These are phyloP conservation scores for Pleomassaria siparia DNA, from an alignment of 2,329 filamentous ascomycete genomes.

Conservation along the genomic window DNA sequence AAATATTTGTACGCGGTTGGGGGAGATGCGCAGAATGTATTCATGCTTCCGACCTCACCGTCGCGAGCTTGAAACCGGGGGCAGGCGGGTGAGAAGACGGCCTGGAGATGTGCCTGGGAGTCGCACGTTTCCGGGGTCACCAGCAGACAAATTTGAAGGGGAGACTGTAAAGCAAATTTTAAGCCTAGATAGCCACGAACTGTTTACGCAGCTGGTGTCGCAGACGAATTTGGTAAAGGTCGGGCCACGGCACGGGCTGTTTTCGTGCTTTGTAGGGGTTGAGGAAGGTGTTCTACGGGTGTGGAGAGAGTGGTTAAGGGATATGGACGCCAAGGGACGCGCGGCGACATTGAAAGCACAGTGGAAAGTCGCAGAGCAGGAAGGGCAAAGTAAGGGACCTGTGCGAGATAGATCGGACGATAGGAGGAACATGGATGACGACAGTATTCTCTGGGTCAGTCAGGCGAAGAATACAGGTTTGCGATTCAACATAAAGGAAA, in stretches of 20 bases:
- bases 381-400: slow-evolving; percentile 24
- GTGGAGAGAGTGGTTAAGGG: slow-evolving; percentile 70
- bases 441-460: slow-evolving; percentile 68
- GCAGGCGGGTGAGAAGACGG: slow-evolving; percentile 42
- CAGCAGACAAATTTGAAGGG: slow-evolving; percentile 32
- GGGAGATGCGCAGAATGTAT: slow-evolving; percentile 61
- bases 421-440: slow-evolving; percentile 15
- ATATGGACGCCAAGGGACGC: slow-evolving; percentile 35
- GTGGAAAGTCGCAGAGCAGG: slow-evolving; percentile 25
- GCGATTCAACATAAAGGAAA: slow-evolving; percentile 64
- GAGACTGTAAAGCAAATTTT: slow-evolving; percentile 61
- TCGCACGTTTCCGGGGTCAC: slow-evolving; percentile 39
- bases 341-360: slow-evolving; percentile 11
- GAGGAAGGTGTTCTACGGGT: slow-evolving; percentile 69
- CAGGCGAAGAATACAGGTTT: slow-evolving; percentile 65
- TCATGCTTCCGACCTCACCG: slow-evolving; percentile 69
- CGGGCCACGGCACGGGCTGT: slow-evolving; percentile 61
- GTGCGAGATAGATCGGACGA: slow-evolving; percentile 15
- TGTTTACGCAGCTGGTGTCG: slow-evolving; percentile 74
- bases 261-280: slow-evolving; percentile 66
- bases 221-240: slow-evolving; percentile 69
- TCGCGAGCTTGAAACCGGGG: slow-evolving; percentile 52
- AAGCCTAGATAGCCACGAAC: slow-evolving; percentile 67
- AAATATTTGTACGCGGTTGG: slow-evolving; percentile 41
- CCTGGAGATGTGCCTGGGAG: slow-evolving; percentile 53